Base-by-base conservation (phyloP, 2,329 filamentous ascomycete genomes). In the Diaporthe batatas region DNA sequence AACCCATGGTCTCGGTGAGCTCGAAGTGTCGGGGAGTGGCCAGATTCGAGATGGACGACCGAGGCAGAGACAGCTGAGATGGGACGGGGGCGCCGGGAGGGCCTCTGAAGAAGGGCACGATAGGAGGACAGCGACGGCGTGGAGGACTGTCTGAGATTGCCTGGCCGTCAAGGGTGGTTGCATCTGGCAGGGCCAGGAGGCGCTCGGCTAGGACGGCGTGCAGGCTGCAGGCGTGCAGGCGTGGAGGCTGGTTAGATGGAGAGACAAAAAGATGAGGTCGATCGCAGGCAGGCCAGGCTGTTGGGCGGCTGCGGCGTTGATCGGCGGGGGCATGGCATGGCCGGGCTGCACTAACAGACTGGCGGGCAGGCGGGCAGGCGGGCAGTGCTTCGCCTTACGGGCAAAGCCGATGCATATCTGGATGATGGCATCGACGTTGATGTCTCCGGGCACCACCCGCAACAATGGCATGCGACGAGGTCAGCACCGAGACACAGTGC, bases 321-420 rank as follows among this genome's bases (percentile, higher is more conserved):
- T 65, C 59, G 59, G 39, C 59, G 59, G 42, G 49, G 59, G 25
- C 29, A 64, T 64, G 39, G 39, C 39, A 16, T 42, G 59, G 58
- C 58, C 42, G 58, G 44, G 8, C 49, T 65, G 29, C 25, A 65
- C 44, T 51, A 58, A 58, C 54, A 42, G 14, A 21, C 18, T 47
- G 68, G 39, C 68, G 44, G 54, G 67, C n/a, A n/a, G n/a, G n/a
- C n/a, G n/a, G n/a, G n/a, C 29, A 29, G 68, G 42, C 68, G 44
- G 54, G 67, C 67, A 59, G 54, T 59, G 68, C 68, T 70, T 59
- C 68, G 68, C 68, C 68, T 25, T 47, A 44, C 68, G 68, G 68
- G 21, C 54, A 70, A 59, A 49, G 39, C 68, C 68, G 68, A 70
- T 44, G 18, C 44, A 51, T 14, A 57, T 47, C 14, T 39, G 36